Percentiles rank a stretch among this genome's conserved stretches.
Conservation (phyloP, 129 eudicot genomes). For the Daucus carota region DH1_v3.0 NC_030388.2:20872001-20872500, state of each 20-base stretch:
- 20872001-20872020: constrained; percentile 63
- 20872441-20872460: constrained; percentile 39
- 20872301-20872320: constrained; percentile 48
- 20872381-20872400: constrained; percentile 66
- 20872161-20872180: constrained; percentile 28
- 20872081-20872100: constrained; percentile 33
- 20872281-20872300: constrained; percentile 9
- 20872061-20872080: constrained; percentile 34
- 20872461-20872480: constrained; percentile 31
- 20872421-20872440: constrained; percentile 35
- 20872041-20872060: constrained; percentile 53
- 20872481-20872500: constrained; percentile 21
- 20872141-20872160: constrained; percentile 22
- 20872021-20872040: constrained; percentile 51
- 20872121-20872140: constrained; percentile 32
- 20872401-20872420: constrained; percentile 80
- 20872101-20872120: constrained; percentile 33
- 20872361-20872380: constrained; percentile 54
- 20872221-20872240: constrained; percentile 67
- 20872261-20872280: not conserved
- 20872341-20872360: constrained; percentile 24
- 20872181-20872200: constrained; percentile 65
- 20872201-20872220: constrained; percentile 54
- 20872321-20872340: constrained; percentile 26
- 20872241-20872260: constrained; percentile 15